Conservation (phyloP, 1,139 yeast genomes). For the Scheffersomyces illinoinensis region DNA sequence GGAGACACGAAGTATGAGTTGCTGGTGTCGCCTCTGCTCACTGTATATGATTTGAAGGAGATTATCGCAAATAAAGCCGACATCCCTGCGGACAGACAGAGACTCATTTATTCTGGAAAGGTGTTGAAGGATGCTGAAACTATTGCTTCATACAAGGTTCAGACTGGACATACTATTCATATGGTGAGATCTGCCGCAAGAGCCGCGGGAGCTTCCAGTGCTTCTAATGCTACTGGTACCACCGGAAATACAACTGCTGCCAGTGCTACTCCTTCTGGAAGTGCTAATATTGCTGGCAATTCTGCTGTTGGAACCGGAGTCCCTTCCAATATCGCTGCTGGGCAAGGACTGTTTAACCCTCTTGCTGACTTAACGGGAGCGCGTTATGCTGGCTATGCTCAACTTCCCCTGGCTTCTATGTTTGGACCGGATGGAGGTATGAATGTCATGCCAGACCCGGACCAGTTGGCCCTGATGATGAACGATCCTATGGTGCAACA, state of each 20-base stretch:
- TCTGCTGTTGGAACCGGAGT: slow-evolving; percentile 27
- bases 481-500: slow-evolving; percentile 80
- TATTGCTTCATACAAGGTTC: slow-evolving; percentile 73
- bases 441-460: slow-evolving; percentile 71
- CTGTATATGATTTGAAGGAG: slow-evolving; percentile 70
- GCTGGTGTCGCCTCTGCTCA: slow-evolving; percentile 49
- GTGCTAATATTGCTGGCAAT: slow-evolving; percentile 14
- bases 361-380: slow-evolving; percentile 93
- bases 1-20: slow-evolving; percentile 82
- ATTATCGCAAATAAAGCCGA: slow-evolving; percentile 59
- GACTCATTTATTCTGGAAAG: slow-evolving; percentile 91
- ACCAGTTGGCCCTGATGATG: slow-evolving; percentile 72
- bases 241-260: slow-evolving; percentile 13
- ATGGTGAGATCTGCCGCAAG: slow-evolving; percentile 64
- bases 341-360: slow-evolving; percentile 87
- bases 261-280: slow-evolving; percentile 8
- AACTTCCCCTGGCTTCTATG: slow-evolving; percentile 83
- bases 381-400: slow-evolving; percentile 88
- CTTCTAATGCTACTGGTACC: slow-evolving; percentile 17
- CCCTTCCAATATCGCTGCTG: slow-evolving; percentile 81
- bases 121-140: slow-evolving; percentile 85
- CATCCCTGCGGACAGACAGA: slow-evolving; percentile 73
- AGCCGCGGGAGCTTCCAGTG: slow-evolving; percentile 23
- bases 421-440: slow-evolving; percentile 97
- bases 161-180: slow-evolving; percentile 85